These are phyloP conservation scores for Pestalotiopsis sp. DNA, from an alignment of 2,329 filamentous ascomycete genomes.

Conservation along the genomic window DNA sequence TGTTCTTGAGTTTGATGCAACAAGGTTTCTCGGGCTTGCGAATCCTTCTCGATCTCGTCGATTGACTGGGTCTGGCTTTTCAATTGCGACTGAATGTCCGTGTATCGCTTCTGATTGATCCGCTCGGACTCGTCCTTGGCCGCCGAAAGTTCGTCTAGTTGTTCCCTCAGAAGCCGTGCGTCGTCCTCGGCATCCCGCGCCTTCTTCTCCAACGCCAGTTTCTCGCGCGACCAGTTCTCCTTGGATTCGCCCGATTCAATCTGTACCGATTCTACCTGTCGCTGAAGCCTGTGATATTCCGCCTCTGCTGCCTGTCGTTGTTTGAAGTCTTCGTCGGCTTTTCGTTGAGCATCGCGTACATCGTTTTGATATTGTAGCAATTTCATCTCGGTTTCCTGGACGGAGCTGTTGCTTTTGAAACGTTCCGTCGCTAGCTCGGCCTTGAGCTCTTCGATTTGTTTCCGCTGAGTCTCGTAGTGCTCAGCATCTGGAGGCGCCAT, in stretches of 20 bases:
- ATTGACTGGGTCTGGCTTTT: slow-evolving; percentile 48
- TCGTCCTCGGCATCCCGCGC: slow-evolving; percentile 74
- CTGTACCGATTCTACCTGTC: slow-evolving; percentile 52
- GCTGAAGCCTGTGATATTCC: slow-evolving; percentile 51
- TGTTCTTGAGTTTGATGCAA: slow-evolving; percentile 67
- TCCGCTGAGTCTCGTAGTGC: slow-evolving; percentile 59
- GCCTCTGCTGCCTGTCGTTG: slow-evolving; percentile 61
- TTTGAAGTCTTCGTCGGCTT: slow-evolving; percentile 85
- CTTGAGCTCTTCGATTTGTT: slow-evolving; percentile 75
- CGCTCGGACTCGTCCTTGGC: slow-evolving; percentile 72
- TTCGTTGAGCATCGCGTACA: slow-evolving; percentile 75
- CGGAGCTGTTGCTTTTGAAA: slow-evolving; percentile 84
- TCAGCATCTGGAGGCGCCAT: slow-evolving; percentile 61
- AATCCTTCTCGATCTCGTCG: slow-evolving; percentile 63
- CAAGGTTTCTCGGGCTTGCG: slow-evolving; percentile 55
- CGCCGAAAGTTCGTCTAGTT: slow-evolving; percentile 71
- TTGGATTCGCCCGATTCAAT: slow-evolving; percentile 56
- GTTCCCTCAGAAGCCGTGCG: slow-evolving; percentile 74
- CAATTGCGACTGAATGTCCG: slow-evolving; percentile 57
- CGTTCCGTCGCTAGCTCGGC: slow-evolving; percentile 86
- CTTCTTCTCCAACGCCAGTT: slow-evolving; percentile 68
- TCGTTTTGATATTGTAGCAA: slow-evolving; percentile 82
- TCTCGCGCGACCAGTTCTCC: slow-evolving; percentile 54
- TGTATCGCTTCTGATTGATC: slow-evolving; percentile 55
- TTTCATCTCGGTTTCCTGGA: slow-evolving; percentile 84